Conservation (phyloP, 257 asterid species). For the Buddleja alternifolia region DNA sequence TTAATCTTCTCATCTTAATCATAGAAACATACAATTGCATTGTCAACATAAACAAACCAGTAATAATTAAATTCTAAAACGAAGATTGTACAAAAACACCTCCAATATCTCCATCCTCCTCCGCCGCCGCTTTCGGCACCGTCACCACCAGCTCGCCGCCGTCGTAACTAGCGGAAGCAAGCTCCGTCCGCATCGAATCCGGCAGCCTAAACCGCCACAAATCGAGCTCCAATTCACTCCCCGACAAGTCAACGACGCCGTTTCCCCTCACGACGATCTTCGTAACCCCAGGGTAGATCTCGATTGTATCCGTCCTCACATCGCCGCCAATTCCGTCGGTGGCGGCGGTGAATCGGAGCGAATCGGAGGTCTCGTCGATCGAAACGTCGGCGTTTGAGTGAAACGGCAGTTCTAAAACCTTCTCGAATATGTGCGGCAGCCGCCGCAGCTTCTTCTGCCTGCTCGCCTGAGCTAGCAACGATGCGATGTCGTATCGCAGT, state of each 20-base stretch:
- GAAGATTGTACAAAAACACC: constrained; percentile 54
- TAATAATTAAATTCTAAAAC: neutral
- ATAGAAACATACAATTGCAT: neutral
- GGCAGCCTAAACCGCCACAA: constrained; percentile 86
- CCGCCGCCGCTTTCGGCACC: constrained; percentile 61
- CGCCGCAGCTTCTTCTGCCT: constrained; percentile 67
- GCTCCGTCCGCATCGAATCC: constrained; percentile 50
- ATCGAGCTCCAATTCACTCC: constrained; percentile 64
- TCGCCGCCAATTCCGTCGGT: constrained; percentile 51
- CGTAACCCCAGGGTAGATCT: constrained; percentile 76
- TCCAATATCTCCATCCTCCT: constrained; percentile 34
- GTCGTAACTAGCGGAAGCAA: constrained; percentile 52
- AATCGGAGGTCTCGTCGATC: constrained; percentile 56
- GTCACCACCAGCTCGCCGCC: constrained; percentile 79
- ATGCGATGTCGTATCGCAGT: constrained; percentile 60
- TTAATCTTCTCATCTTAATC: constrained; percentile 6
- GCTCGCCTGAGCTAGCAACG: constrained; percentile 48
- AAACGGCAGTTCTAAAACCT: constrained; percentile 76
- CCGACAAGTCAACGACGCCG: constrained; percentile 36
- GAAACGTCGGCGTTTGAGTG: constrained; percentile 66
- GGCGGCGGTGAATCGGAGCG: constrained; percentile 50
- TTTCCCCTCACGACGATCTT: constrained; percentile 61
- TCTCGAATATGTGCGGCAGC: constrained; percentile 77
- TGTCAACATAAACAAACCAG: constrained; percentile 3
- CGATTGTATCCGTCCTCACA: constrained; percentile 60